Conservation (phyloP, 495 filamentous ascomycete genomes). For the Penicillium canescens region DNA sequence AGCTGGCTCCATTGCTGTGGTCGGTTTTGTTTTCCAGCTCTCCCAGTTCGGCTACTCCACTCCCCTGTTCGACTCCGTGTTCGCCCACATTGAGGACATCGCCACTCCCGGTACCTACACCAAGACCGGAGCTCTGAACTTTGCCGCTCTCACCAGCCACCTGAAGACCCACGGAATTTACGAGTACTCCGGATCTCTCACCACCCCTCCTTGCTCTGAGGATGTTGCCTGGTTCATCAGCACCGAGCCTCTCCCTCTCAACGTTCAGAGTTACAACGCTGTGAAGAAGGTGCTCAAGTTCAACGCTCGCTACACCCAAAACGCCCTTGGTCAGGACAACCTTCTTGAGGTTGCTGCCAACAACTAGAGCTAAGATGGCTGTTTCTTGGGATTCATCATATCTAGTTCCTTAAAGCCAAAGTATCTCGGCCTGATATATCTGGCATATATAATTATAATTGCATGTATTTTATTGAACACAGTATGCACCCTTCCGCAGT, state of each 20-base stretch:
- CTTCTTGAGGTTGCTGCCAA: slow-evolving; percentile 40
- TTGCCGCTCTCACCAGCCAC: slow-evolving; percentile 52
- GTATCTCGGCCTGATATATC: too few species aligned
- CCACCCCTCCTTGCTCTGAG: slow-evolving; percentile 69
- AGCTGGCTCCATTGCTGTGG: slow-evolving; percentile 49
- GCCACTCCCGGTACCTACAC: slow-evolving; percentile 53
- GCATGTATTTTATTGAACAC: too few species aligned
- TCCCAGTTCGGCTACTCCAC: slow-evolving; percentile 41
- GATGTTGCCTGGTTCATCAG: slow-evolving; percentile 59
- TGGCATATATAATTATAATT: too few species aligned
- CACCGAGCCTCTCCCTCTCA: slow-evolving; percentile 49
- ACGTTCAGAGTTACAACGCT: slow-evolving; percentile 52
- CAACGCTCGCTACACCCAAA: slow-evolving; percentile 65
- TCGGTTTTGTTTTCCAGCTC: slow-evolving; percentile 62
- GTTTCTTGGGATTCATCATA: neutral
- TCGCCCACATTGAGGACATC: slow-evolving; percentile 52
- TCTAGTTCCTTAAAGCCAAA: too few species aligned
- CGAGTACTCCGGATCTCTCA: slow-evolving; percentile 63
- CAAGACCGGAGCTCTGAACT: slow-evolving; percentile 55
- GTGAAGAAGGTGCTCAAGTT: slow-evolving; percentile 63
- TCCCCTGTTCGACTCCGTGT: slow-evolving; percentile 54
- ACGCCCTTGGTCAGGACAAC: slow-evolving; percentile 53
- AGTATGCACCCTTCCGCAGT: too few species aligned
- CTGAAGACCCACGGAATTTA: slow-evolving; percentile 51
- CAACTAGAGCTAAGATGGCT: slow-evolving; percentile 8